These are phyloP conservation scores for Fusarium equiseti DNA, from an alignment of 2,329 filamentous ascomycete genomes.

Conservation along the genomic window DNA sequence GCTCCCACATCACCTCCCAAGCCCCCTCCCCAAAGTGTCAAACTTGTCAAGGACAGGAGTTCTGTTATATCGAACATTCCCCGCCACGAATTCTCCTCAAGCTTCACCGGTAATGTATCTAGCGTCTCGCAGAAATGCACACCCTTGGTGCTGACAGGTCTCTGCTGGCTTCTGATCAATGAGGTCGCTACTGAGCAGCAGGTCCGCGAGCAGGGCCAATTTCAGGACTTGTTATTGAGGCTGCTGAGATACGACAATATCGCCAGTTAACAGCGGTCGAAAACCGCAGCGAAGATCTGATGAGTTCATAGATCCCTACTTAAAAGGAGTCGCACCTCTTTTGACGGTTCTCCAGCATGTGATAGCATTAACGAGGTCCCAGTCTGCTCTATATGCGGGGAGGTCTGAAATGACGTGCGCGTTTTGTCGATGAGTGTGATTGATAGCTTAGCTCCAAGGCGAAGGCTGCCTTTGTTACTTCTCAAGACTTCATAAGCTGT, in stretches of 20 bases:
- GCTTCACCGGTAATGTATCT: no score
- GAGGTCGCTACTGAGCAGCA: background rate
- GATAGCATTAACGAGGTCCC: conserved; percentile 36
- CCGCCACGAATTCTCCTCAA: no score
- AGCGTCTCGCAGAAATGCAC: no score
- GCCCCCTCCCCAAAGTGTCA: no score
- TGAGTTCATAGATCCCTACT: conserved; percentile 27
- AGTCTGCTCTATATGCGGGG: conserved; percentile 32
- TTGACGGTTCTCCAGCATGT: conserved; percentile 1
- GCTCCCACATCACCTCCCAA: background rate
- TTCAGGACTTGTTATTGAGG: conserved; percentile 42
- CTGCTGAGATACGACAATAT: conserved; percentile 31
- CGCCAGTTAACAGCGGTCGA: conserved; percentile 17
- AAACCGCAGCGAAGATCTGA: conserved; percentile 34
- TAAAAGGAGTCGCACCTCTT: conserved; percentile 35
- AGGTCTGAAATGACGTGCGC: background rate
- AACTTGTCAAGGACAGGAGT: no score
- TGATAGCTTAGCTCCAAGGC: background rate
- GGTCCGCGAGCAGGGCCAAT: conserved; percentile 20
- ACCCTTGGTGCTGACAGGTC: no score
- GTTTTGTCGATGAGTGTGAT: background rate
- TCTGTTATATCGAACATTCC: no score
- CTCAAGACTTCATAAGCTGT: no score
- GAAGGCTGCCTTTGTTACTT: no score
- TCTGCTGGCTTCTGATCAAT: no score